Base-by-base conservation (phyloP, 257 asterid genomes). In the Nicotiana benthamiana region DNA sequence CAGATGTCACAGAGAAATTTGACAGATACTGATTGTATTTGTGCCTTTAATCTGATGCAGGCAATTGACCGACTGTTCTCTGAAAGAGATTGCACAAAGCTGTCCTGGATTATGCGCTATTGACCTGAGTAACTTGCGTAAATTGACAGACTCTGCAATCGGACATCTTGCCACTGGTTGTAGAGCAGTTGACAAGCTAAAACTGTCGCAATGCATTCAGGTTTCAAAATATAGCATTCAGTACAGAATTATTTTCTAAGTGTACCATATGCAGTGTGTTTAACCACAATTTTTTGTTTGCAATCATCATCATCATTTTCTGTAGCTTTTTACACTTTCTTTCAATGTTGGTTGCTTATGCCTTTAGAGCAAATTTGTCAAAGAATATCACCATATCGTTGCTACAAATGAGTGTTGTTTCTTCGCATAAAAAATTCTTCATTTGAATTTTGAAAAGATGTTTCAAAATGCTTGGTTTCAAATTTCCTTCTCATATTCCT, bases 91-190 rank as follows among this genome's bases (percentile, higher is more conserved):
- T 82, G 94, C 94, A 24, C 82, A 82, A 80, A 62, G 70, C 72
- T 95, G 98, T 79, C 53, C 93, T 52, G 88, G 84, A 79, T 88
- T 95, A 79, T 80, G 83, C 76, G 89, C 93, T 32, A 66, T 95
- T 68, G 97, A 95, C 90, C 89, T 95, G 15, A 65, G 86, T 3
- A 91, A 91, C 80, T 82, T 95, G 88, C 22, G 75, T 86, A 91
- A 87, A 77, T 87, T 95, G 91, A 92, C 98, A 20, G 99, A 95
- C 87, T 66, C 86, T 83, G 92, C 98, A 77, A 40, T 95, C 22
- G 96, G 90, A 43, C 89, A 87, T 82, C 97, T 93, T 84, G 97
- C 98, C 65, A 95, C 90, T 89, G 97, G 99, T 78, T 93, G 99
- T 80, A 87, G 62, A 81, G 88, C 87, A 63, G 82, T 95, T 85